phyloP scores from a whole-genome alignment of 805 yeast species.

The Ogataea pilisensis region DNA sequence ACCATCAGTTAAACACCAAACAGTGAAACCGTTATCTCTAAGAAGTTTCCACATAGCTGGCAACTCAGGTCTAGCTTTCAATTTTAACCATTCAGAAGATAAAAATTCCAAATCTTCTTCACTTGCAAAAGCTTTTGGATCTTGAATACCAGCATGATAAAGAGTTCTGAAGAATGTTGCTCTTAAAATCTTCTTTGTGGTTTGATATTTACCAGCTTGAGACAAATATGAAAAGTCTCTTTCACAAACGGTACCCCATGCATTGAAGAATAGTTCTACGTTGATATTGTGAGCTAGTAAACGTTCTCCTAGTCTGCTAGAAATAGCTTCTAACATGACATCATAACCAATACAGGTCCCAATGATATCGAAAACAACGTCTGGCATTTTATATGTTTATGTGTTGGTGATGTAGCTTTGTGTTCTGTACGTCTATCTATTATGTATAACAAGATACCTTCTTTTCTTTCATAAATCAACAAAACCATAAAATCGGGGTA shows the following conservation, averaged over 20 bases:
- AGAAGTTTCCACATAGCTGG: conserved; percentile 26
- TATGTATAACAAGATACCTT: too few relatives aligned
- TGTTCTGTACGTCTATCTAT: too few relatives aligned
- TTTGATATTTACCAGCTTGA: conserved; percentile 24
- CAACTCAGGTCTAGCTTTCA: conserved; percentile 27
- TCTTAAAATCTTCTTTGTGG: conserved; percentile 23
- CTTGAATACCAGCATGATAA: conserved; percentile 25
- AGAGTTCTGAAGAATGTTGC: conserved; percentile 27
- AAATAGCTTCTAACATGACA: conserved; percentile 21
- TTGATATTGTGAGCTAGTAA: conserved; percentile 13
- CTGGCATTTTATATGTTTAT: too few relatives aligned
- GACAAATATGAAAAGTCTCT: conserved; percentile 57
- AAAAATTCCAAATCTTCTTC: conserved; percentile 27
- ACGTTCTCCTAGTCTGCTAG: conserved; percentile 17
- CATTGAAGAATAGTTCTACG: conserved; percentile 15
- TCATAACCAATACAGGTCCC: conserved; percentile 26
- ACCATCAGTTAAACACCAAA: conserved; percentile 31
- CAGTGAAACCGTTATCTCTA: conserved; percentile 28
- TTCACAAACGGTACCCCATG: conserved; percentile 60
- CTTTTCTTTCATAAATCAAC: too few relatives aligned
- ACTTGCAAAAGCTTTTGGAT: conserved; percentile 25
- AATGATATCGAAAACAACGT: conserved; percentile 26
- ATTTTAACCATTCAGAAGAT: conserved; percentile 22
- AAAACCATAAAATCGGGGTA: too few relatives aligned
- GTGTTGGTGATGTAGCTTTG: too few relatives aligned